Evolutionary conservation across 2,329 filamentous ascomycete species (phyloP).

Genomic region (Fusarium globosum): DNA sequence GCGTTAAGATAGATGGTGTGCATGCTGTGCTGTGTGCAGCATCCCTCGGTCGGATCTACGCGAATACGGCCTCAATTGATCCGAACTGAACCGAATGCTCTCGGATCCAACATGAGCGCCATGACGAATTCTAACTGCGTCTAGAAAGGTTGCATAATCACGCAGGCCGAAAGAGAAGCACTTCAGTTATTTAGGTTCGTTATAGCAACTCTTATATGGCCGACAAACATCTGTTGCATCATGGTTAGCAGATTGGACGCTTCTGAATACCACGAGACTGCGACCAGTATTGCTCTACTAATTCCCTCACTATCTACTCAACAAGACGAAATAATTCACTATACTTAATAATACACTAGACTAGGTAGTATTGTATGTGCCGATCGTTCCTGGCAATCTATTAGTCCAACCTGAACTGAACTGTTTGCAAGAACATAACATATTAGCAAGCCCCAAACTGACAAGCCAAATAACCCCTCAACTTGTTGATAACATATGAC

Average conservation of each 20-base stretch:
- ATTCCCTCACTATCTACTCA: not conserved
- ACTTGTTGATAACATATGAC: not conserved
- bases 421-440: not conserved
- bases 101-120: constrained; percentile 25
- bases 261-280: not conserved
- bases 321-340: constrained; percentile 1
- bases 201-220: not conserved
- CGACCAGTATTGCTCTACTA: not conserved
- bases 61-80: constrained; percentile 27
- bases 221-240: not conserved
- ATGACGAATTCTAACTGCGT: not conserved
- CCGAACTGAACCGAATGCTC: constrained; percentile 30
- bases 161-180: not conserved
- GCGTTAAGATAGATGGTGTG: constrained; percentile 7
- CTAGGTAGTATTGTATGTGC: not conserved
- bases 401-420: not conserved
- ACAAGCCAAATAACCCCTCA: not conserved
- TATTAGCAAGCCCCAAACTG: not conserved
- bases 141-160: not conserved
- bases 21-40: not conserved
- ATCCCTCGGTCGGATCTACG: constrained; percentile 40
- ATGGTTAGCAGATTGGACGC: not conserved
- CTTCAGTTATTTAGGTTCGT: not conserved
- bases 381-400: not conserved
- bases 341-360: constrained; percentile 6